Conservation (phyloP, 2,329 filamentous ascomycete genomes). For the Fusarium oxysporum region DNA sequence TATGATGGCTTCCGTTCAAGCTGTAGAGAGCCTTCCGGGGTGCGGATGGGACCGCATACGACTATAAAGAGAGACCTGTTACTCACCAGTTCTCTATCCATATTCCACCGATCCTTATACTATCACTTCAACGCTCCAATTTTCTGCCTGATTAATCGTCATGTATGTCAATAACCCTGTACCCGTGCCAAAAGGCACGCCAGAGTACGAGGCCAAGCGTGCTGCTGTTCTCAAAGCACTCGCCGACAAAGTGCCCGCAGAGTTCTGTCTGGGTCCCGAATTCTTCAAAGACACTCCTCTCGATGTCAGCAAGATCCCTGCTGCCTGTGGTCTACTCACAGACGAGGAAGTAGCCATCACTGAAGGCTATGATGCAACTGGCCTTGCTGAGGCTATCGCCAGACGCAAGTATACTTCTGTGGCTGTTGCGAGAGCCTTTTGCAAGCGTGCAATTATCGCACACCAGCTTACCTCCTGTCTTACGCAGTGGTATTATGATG, state of each 20-base stretch:
- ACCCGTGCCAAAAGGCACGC: not conserved
- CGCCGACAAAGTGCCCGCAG: not conserved
- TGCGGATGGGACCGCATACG: no score
- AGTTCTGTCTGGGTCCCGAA: not conserved
- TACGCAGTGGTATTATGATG: not conserved
- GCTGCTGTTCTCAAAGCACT: not conserved
- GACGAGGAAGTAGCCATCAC: not conserved
- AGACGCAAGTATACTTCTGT: not conserved
- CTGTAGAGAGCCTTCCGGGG: not conserved
- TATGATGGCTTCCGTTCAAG: not conserved
- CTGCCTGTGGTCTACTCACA: not conserved
- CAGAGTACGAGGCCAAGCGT: not conserved
- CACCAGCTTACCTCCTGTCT: not conserved
- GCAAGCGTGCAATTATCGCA: not conserved
- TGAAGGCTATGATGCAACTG: not conserved
- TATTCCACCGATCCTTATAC: not conserved
- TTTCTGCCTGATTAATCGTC: rapidly evolving
- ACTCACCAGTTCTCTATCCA: not conserved
- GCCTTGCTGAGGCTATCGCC: not conserved
- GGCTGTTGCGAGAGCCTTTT: not conserved
- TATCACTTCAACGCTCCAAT: not conserved
- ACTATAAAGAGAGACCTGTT: not conserved
- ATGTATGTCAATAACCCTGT: not conserved
- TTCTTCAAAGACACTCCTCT: not conserved
- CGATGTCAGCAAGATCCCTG: not conserved